Evolutionary conservation across 169 alveolate species (phyloP).

Genomic region (Besnoitia besnoiti): DNA sequence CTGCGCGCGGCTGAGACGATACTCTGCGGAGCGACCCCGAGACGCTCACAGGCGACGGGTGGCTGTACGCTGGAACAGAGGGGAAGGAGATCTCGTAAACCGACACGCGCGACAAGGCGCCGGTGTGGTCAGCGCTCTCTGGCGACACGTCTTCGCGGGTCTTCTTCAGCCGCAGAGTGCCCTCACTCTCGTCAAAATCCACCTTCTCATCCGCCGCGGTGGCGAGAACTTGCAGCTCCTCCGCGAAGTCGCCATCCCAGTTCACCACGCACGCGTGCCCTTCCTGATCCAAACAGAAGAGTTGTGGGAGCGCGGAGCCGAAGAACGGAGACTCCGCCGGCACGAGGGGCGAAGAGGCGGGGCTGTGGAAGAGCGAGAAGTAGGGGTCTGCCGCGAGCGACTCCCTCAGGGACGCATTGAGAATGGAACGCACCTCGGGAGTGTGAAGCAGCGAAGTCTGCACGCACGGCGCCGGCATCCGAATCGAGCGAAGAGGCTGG

Average conservation of each 20-base stretch:
- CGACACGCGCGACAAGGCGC: background rate
- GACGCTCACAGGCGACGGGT: background rate
- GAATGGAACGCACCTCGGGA: background rate
- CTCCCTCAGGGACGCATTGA: background rate
- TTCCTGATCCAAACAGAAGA: slow-evolving; percentile 51
- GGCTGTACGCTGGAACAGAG: background rate
- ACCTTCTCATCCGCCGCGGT: background rate
- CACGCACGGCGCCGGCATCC: slow-evolving; percentile 32
- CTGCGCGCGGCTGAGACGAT: background rate
- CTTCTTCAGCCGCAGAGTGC: background rate
- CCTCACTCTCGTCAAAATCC: background rate
- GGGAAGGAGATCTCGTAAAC: slow-evolving; percentile 1
- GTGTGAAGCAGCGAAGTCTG: background rate
- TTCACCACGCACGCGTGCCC: slow-evolving; percentile 65
- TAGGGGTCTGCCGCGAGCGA: background rate
- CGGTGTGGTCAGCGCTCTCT: background rate
- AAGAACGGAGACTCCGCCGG: background rate
- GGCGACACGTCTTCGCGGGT: background rate
- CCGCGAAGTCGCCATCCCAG: slow-evolving; percentile 47
- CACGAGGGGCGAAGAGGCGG: background rate
- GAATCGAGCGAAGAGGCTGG: background rate
- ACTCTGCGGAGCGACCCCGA: background rate
- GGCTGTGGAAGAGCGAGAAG: slow-evolving; percentile 21
- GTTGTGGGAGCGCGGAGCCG: background rate
- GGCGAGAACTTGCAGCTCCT: background rate